phyloP scores from a whole-genome alignment of 352 stramenopile species.

The Phytopythium chamaehyphon region DNA sequence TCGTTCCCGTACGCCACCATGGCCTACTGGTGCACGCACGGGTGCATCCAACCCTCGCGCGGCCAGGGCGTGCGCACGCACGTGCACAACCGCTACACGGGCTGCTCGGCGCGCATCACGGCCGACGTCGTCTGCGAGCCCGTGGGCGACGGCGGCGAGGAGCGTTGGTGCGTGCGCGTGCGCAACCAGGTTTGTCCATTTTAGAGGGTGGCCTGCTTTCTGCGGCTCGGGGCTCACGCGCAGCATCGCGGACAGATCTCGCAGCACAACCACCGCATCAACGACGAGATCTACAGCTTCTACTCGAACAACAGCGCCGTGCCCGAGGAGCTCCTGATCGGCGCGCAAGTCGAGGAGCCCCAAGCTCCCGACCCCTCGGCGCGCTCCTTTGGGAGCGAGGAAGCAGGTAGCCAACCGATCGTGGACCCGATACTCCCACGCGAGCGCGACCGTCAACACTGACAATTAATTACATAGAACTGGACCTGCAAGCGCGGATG shows the following conservation, averaged over 20 bases:
- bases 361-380: slow-evolving; percentile 5
- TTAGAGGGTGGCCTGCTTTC: background rate
- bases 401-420: slow-evolving; percentile 19
- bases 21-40: slow-evolving; percentile 83
- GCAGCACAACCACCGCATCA: slow-evolving; percentile 75
- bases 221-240: background rate
- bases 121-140: slow-evolving; percentile 69
- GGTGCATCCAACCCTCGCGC: slow-evolving; percentile 71
- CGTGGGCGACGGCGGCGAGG: slow-evolving; percentile 29
- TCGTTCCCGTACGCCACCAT: slow-evolving; percentile 80
- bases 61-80: slow-evolving; percentile 70
- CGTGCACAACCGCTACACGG: slow-evolving; percentile 75
- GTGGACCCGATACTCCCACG: too few relatives aligned
- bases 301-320: slow-evolving; percentile 81
- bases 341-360: slow-evolving; percentile 10
- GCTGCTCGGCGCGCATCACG: slow-evolving; percentile 66
- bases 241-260: slow-evolving; percentile 37
- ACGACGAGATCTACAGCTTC: slow-evolving; percentile 72
- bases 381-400: slow-evolving; percentile 24
- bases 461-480: slow-evolving; percentile 8
- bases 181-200: slow-evolving; percentile 50
- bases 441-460: background rate
- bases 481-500: slow-evolving; percentile 13
- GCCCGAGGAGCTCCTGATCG: slow-evolving; percentile 63
- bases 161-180: slow-evolving; percentile 67